Base-by-base conservation (phyloP, 2,329 filamentous ascomycete species). In the Cercospora zeina region DNA sequence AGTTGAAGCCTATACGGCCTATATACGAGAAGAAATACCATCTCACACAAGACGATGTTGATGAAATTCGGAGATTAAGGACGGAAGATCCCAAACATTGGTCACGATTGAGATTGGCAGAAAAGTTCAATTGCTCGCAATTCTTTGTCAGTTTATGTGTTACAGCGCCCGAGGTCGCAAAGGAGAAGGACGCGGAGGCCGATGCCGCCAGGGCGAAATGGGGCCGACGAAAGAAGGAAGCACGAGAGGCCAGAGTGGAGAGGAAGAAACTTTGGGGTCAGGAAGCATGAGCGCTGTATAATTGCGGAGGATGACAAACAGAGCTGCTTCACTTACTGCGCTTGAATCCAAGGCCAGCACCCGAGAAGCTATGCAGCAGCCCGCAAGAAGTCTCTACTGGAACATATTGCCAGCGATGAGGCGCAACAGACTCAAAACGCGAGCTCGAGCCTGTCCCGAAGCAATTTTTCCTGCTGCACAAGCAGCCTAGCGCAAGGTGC, bases 131-230 rank as follows among this genome's bases (percentile, higher is more conserved):
- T 5, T 88, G 86, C 74, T 85, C 81, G 60, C 79, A 83, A 61
- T 81, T 87, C 56, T 88, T 89, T 67, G 81, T 88, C 50, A 82
- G 82, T 9, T 78, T 87, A 77, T 82, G 86, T 59, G 83, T 81
- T 56, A 78, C 82, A 65, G 83, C 82, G 31, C 81, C 81, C 63
- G 68, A 73, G 59, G 54, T 65, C 31, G 74, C 72, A 59, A 78
- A 78, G 73, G 76, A 75, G 62, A 73, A 74, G 67, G 68, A 73
- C 63, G 77, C 79, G 42, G 75, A 81, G 67, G 71, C 85, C 69
- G 81, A 83, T 70, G 80, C 76, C 51, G 79, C 83, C 49, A 85
- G 85, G 77, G 79, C 76, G 60, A 81, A 78, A 75, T 89, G 87
- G 87, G 87, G 87, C 33, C 72, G 73, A 55, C 82, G 81, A 76